phyloP scores from a whole-genome alignment of 2,329 filamentous ascomycete species.

The Sclerotinia nivalis region DNA sequence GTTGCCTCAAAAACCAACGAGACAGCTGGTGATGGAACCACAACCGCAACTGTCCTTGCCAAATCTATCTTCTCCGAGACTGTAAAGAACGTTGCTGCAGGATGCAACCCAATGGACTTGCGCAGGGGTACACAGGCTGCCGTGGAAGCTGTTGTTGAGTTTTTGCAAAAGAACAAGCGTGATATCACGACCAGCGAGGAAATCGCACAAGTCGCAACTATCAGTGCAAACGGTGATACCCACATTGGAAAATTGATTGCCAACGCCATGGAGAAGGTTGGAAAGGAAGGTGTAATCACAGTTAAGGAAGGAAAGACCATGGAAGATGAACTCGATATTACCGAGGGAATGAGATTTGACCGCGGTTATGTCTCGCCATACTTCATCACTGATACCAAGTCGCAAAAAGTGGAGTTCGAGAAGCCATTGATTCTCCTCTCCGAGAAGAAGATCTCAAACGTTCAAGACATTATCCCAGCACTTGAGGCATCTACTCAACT shows the following conservation, averaged over 20 bases:
- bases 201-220: conserved; percentile 97
- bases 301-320: conserved; percentile 99
- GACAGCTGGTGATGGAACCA: conserved; percentile 97
- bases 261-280: conserved; percentile 99
- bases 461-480: conserved; percentile 97
- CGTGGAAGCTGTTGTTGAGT: conserved; percentile 92
- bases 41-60: conserved; percentile 94
- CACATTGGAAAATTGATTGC: conserved; percentile 96
- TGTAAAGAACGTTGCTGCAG: conserved; percentile 98
- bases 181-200: conserved; percentile 97
- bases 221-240: conserved; percentile 93
- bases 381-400: conserved; percentile 99
- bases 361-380: conserved; percentile 97
- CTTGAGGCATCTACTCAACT: conserved; percentile 95
- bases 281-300: conserved; percentile 99
- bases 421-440: conserved; percentile 98
- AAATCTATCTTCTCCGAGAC: conserved; percentile 99
- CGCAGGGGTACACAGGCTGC: conserved; percentile 95
- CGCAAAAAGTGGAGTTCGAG: conserved; percentile 99
- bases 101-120: conserved; percentile 99
- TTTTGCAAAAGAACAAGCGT: conserved; percentile 91
- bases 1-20: conserved; percentile 99
- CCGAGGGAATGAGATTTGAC: conserved; percentile 99
- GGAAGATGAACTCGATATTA: conserved; percentile 96
- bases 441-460: conserved; percentile 99